phyloP scores from a whole-genome alignment of 2,329 filamentous ascomycete species.

The Fusarium poae region DNA sequence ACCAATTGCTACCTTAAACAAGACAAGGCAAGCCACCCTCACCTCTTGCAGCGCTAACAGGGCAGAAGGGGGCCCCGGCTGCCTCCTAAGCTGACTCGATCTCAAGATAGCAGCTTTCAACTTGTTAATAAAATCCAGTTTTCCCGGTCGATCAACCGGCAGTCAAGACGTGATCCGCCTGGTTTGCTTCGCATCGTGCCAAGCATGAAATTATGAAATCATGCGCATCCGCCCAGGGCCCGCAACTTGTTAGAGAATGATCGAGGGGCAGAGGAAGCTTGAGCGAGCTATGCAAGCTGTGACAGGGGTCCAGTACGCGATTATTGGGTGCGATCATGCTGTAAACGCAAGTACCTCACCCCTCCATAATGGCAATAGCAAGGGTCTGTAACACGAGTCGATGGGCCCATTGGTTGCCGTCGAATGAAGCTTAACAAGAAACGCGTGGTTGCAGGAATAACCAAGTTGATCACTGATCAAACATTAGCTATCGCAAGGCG shows the following conservation, averaged over 20 bases:
- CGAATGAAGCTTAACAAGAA: conserved; percentile 39
- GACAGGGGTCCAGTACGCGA: conserved; percentile 39
- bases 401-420: conserved; percentile 27
- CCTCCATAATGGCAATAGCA: conserved; percentile 36
- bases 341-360: conserved; percentile 40
- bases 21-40: conserved; percentile 27
- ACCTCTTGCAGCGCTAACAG: conserved; percentile 31
- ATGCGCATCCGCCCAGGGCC: conserved; percentile 38
- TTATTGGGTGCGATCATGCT: conserved; percentile 14
- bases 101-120: conserved; percentile 19
- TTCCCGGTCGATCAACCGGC: conserved; percentile 24
- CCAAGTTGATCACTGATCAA: conserved; percentile 12
- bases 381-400: conserved; percentile 45
- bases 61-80: conserved; percentile 21
- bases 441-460: conserved; percentile 23
- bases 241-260: conserved; percentile 36
- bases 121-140: conserved; percentile 23
- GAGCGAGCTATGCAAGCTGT: conserved; percentile 35
- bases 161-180: conserved; percentile 23
- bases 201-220: conserved; percentile 50
- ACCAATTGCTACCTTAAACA: conserved; percentile 25
- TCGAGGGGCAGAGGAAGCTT: conserved; percentile 41
- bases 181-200: conserved; percentile 29
- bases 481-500: background rate
- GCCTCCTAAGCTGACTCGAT: conserved; percentile 30